These are phyloP conservation scores for Trapa incisa DNA, from an alignment of 345 rosid genomes.

Conservation along the genomic window DNA sequence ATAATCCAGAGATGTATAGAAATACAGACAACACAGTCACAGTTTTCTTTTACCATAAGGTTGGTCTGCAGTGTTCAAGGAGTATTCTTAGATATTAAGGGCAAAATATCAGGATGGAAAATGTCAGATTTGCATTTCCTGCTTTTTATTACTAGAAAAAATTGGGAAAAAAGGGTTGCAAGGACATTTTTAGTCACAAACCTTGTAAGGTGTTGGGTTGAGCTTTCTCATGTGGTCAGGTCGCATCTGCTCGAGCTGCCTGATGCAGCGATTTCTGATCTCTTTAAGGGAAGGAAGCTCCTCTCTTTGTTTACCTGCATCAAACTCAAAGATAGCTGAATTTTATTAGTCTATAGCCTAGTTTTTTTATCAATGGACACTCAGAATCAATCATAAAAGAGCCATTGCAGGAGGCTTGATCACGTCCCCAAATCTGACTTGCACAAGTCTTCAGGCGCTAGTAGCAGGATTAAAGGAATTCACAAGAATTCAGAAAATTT, in stretches of 20 bases:
- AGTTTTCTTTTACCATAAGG: too few relatives aligned
- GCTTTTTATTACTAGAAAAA: too few relatives aligned
- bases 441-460: neutral
- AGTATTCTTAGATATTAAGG: too few relatives aligned
- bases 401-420: neutral
- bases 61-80: too few relatives aligned
- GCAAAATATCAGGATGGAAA: too few relatives aligned
- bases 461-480: neutral
- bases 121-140: too few relatives aligned
- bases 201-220: constrained; percentile 97
- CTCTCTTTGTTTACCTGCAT: constrained; percentile 46
- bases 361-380: neutral
- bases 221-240: constrained; percentile 88
- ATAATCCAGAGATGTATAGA: neutral
- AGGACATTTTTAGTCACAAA: constrained; percentile 8
- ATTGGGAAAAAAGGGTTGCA: neutral
- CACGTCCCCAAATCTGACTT: neutral
- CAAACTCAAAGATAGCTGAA: neutral
- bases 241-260: constrained; percentile 83
- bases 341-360: neutral
- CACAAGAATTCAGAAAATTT: neutral
- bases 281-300: constrained; percentile 54
- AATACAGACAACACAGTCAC: too few relatives aligned
- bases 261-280: constrained; percentile 65
- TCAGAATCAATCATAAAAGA: neutral